phyloP scores from a whole-genome alignment of 495 filamentous ascomycete genomes.

The Acidomyces sp. region DNA sequence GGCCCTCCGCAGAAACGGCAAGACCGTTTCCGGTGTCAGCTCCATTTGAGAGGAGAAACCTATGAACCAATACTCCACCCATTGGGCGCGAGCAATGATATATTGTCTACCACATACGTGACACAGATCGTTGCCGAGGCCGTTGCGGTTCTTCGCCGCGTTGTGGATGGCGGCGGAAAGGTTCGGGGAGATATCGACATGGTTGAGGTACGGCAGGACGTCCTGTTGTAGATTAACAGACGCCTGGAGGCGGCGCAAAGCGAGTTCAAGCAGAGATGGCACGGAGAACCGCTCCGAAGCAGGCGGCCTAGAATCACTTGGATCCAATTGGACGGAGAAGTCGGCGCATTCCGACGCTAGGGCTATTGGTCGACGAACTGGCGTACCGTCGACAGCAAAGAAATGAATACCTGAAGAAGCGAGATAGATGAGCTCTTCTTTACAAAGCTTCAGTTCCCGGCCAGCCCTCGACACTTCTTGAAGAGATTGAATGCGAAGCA shows the following conservation, averaged over 20 bases:
- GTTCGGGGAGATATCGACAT: constrained; percentile 21
- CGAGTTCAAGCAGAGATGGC: constrained; percentile 46
- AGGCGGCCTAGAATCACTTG: constrained; percentile 3
- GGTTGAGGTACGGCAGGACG: constrained; percentile 29
- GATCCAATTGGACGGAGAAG: constrained; percentile 3
- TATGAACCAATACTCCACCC: constrained; percentile 63
- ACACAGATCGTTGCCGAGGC: constrained; percentile 42
- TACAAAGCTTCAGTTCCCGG: constrained; percentile 6
- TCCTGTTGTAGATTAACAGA: constrained; percentile 23
- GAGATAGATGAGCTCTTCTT: constrained; percentile 19
- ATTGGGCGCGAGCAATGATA: constrained; percentile 48
- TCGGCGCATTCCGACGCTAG: not conserved
- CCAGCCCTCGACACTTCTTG: constrained; percentile 4
- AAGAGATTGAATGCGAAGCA: constrained; percentile 3
- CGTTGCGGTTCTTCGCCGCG: constrained; percentile 29
- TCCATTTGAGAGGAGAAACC: constrained; percentile 7
- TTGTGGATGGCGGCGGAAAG: constrained; percentile 9
- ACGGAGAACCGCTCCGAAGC: constrained; percentile 21
- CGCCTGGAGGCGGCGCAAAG: constrained; percentile 34
- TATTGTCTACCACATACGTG: constrained; percentile 47
- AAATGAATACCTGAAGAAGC: constrained; percentile 16
- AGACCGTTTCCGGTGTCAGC: constrained; percentile 24
- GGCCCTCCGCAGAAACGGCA: constrained; percentile 51
- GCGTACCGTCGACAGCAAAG: constrained; percentile 36
- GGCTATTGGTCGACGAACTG: constrained; percentile 14